Percentiles rank a stretch among this genome's conserved stretches.
These are phyloP conservation scores for Aspergillus fijiensis DNA, from an alignment of 2,329 filamentous ascomycete genomes.

Conservation along the genomic window DNA sequence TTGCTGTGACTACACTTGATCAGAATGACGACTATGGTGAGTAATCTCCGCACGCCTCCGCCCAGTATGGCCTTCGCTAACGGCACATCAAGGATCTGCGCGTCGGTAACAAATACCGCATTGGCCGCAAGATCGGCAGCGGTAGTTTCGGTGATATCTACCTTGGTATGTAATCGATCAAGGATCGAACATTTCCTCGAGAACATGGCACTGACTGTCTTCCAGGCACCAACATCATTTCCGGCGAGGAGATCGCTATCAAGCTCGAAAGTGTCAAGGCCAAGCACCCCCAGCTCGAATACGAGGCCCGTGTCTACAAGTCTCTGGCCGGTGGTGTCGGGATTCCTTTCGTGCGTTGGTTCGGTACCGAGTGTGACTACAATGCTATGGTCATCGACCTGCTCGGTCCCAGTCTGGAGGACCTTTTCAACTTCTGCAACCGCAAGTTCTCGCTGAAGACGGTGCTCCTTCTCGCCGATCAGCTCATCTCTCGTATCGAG, in stretches of 20 bases:
- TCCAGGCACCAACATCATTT: slow-evolving; percentile 96
- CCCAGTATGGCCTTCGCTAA: slow-evolving; percentile 15
- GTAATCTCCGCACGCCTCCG: slow-evolving; percentile 11
- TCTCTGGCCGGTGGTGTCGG: slow-evolving; percentile 92
- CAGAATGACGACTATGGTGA: slow-evolving; percentile 43
- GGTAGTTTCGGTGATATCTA: slow-evolving; percentile 99
- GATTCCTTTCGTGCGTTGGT: slow-evolving; percentile 99
- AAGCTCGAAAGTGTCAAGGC: slow-evolving; percentile 99
- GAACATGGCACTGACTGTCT: slow-evolving; percentile 14
- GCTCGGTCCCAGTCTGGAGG: slow-evolving; percentile 90
- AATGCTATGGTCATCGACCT: slow-evolving; percentile 99
- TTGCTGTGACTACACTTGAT: slow-evolving; percentile 28
- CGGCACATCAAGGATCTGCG: slow-evolving; percentile 77
- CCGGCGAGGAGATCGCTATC: slow-evolving; percentile 98
- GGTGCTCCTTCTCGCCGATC: slow-evolving; percentile 90
- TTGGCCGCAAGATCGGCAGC: slow-evolving; percentile 97
- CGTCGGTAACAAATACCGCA: slow-evolving; percentile 99
- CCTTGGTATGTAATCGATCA: slow-evolving; percentile 59
- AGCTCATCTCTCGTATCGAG: slow-evolving; percentile 98
- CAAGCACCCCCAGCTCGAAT: slow-evolving; percentile 98
- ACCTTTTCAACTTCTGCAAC: slow-evolving; percentile 99
- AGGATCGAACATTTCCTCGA: neutral
- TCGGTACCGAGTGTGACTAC: slow-evolving; percentile 99
- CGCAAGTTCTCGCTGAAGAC: slow-evolving; percentile 99
- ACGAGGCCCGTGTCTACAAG: slow-evolving; percentile 89